Conservation (phyloP, 2,329 filamentous ascomycete species). For the Colletotrichum acutatum region DNA sequence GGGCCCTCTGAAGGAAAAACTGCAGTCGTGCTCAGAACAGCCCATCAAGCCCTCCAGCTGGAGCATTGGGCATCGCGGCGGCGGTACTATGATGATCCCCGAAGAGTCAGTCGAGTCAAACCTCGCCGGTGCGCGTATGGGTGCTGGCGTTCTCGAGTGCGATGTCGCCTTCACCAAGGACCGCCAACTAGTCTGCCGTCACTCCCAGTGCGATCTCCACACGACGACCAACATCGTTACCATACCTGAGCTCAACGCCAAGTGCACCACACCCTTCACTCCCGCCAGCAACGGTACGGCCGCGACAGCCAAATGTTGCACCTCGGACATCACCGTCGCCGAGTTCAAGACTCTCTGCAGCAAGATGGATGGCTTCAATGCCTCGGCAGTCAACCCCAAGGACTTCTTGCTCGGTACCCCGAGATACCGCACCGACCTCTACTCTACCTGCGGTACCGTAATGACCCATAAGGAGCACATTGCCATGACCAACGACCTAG, state of each 20-base stretch:
- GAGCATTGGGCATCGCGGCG: conserved; percentile 70
- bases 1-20: conserved; percentile 67
- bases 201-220: conserved; percentile 75
- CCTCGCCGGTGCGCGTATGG: conserved; percentile 73
- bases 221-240: conserved; percentile 75
- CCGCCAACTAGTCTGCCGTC: conserved; percentile 73
- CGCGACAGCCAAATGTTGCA: conserved; percentile 76
- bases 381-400: conserved; percentile 65
- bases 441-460: conserved; percentile 71
- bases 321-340: conserved; percentile 74
- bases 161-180: conserved; percentile 76
- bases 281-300: conserved; percentile 60
- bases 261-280: conserved; percentile 72
- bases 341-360: conserved; percentile 76
- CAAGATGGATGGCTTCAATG: conserved; percentile 76
- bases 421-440: conserved; percentile 73
- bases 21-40: conserved; percentile 67
- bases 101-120: conserved; percentile 71
- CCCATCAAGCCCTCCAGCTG: conserved; percentile 62
- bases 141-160: conserved; percentile 74
- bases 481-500: conserved; percentile 64
- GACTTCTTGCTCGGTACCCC: conserved; percentile 70
- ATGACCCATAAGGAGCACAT: conserved; percentile 73
- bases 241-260: conserved; percentile 69
- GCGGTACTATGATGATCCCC: conserved; percentile 70